Base-by-base conservation (phyloP, 306 rosid genomes). In the Cicer cuneatum region DNA sequence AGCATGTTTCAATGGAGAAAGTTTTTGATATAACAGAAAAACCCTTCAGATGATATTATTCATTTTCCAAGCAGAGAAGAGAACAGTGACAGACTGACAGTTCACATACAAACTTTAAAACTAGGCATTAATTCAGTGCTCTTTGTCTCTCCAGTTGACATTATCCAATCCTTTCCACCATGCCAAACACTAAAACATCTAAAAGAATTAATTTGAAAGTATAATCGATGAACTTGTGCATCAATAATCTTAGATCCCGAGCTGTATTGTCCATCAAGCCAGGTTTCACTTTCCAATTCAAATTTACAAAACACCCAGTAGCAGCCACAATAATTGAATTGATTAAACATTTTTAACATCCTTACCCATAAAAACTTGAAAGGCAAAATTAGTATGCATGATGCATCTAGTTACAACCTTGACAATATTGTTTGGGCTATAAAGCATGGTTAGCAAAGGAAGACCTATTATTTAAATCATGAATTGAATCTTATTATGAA, bases 121-220 rank as follows among this genome's bases (percentile, higher is more conserved):
- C 4, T 13, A 24, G 33, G 54, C 33, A 69, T 52, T 69, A 75
- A 54, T 19, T 68, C 51, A 37, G 64, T 2, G 16, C 18, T 42
- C 77, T 75, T 38, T 59, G 35, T 14, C 49, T 51, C 74, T 43
- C 76, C 78, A 15, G 46, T 24, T 21, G 16, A 64, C 58, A 35
- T 14, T 71, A 42, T 71, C 16, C 73, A 76, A 69, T 13, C 54
- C 53, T 48, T 69, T 75, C 71, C n/a, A 52, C 72, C 57, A 66
- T 42, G 77, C 46, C 61, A 69, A 74, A 68, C 38, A 68, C 61
- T 51, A 68, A 45, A 47, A 67, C 19, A 64, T 39, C 49, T 39
- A 49, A 41, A 39, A 66, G 47, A 70, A 67, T 29, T 21, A 38
- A 79, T 40, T 19, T 40, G 14, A 73, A 80, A 47, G 29, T 10